Base-by-base conservation (phyloP, 2,329 filamentous ascomycete genomes). In the Colletotrichum tabaci region DNA sequence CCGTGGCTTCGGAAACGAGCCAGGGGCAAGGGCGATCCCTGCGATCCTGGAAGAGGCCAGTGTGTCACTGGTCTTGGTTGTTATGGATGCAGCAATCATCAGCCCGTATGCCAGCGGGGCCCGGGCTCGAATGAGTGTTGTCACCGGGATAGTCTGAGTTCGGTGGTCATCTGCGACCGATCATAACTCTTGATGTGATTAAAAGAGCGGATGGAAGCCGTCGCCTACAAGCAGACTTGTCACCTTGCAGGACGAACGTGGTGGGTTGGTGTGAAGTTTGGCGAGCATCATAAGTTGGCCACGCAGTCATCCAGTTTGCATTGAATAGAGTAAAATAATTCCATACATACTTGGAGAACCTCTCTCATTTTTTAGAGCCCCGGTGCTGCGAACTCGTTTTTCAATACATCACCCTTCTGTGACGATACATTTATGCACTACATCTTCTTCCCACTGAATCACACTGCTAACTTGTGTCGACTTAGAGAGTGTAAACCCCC, bases 101-200 rank as follows among this genome's bases (percentile, higher is more conserved):
- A 44, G 57, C 57, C 57, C 18, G 57, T 60, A 23, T 60, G 42
- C 12, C 42, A 60, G 42, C 42, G 42, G 30, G 57, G 57, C 26
- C 57, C 42, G 7, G 42, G 42, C 18, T 60, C 42, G 10, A 60
- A 60, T n/a, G 9, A 30, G 42, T 60, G 42, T 10, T 60, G 23
- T 13, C 18, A 47, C 13, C 23, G 57, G n/a, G 57, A 60, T 47
- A 35, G 30, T n/a, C 42, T 13, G 8, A 35, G 10, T 61, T 49
- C 18, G 42, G 42, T 47, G 26, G 44, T 23, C 6, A 9, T 38
- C 38, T 61, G 58, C 18, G 44, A 49, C 18, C 13, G 26, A 42
- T 13, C 10, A 47, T 16, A 16, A 6, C n/a, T 13, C 6, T 13
- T 7, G 2, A 18, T 2, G 9, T 1, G 8, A 46, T 18, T 8